These are phyloP conservation scores for Claviceps sorghi DNA, from an alignment of 2,329 filamentous ascomycete genomes.

Conservation along the genomic window DNA sequence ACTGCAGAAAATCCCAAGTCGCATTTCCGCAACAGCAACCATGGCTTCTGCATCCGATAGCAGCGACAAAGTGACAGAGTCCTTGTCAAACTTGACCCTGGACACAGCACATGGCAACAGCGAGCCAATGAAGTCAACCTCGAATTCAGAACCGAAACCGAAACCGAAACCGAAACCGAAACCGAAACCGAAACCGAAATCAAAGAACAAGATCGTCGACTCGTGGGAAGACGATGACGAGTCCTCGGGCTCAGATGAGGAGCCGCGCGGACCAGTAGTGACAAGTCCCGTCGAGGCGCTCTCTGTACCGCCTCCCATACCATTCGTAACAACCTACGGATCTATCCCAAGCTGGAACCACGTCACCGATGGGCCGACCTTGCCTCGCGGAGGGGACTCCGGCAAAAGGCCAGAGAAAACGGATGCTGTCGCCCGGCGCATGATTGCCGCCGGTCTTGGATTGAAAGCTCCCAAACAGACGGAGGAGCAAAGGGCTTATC, in stretches of 20 bases:
- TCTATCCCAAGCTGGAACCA: slow-evolving; percentile 5
- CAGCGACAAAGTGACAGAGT: slow-evolving; percentile 14
- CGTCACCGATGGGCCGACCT: not conserved
- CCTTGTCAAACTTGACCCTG: slow-evolving; percentile 19
- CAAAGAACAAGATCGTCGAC: slow-evolving; percentile 21
- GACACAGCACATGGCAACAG: slow-evolving; percentile 8
- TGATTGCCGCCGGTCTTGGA: slow-evolving; percentile 83
- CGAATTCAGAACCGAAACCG: slow-evolving; percentile 3
- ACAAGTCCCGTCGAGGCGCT: slow-evolving; percentile 13
- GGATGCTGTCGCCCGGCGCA: slow-evolving; percentile 71
- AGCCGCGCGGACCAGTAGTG: slow-evolving; percentile 27
- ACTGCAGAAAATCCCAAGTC: not conserved
- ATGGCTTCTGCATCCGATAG: slow-evolving; percentile 13
- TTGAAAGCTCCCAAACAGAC: slow-evolving; percentile 67
- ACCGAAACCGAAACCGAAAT: slow-evolving; percentile 10
- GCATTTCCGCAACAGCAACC: not conserved
- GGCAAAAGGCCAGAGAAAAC: slow-evolving; percentile 66
- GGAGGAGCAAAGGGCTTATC: slow-evolving; percentile 79
- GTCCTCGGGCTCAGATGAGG: slow-evolving; percentile 22
- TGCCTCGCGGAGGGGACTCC: slow-evolving; percentile 9
- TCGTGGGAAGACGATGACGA: slow-evolving; percentile 46
- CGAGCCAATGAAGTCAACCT: slow-evolving; percentile 1
- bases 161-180: slow-evolving; percentile 15
- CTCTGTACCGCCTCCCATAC: slow-evolving; percentile 51
- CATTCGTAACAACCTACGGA: slow-evolving; percentile 34